Evolutionary conservation across 768 basidiomycete species (phyloP).

Genomic region (Boletus vermiculosoides): DNA sequence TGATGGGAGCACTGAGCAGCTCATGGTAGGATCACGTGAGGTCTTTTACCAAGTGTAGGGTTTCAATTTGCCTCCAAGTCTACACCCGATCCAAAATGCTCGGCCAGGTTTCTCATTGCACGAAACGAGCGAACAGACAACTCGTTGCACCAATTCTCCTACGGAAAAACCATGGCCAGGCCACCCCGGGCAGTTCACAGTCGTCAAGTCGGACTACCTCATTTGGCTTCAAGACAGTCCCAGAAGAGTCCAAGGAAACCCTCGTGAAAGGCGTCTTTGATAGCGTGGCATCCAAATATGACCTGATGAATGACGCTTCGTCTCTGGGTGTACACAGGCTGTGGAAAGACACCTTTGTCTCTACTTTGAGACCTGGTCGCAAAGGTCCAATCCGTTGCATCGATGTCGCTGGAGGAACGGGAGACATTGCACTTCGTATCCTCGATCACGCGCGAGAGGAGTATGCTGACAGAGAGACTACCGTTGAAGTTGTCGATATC

Average conservation of each 20-base stretch:
- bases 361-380: constrained; percentile 70
- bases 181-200: constrained; percentile 7
- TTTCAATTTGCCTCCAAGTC: background rate
- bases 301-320: constrained; percentile 99
- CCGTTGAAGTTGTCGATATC: constrained; percentile 89
- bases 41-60: too few relatives aligned
- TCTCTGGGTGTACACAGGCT: constrained; percentile 94
- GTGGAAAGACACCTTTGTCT: constrained; percentile 94
- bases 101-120: constrained; percentile 13
- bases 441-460: constrained; percentile 88
- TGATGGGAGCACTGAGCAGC: too few relatives aligned
- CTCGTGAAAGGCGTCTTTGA: constrained; percentile 93
- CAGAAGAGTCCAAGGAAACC: constrained; percentile 81
- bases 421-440: constrained; percentile 94
- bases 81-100: constrained; percentile 14
- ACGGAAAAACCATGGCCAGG: constrained; percentile 25
- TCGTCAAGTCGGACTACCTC: constrained; percentile 59
- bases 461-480: constrained; percentile 86
- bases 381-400: constrained; percentile 77
- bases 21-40: too few relatives aligned
- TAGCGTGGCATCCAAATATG: constrained; percentile 93
- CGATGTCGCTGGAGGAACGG: constrained; percentile 96
- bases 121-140: constrained; percentile 13
- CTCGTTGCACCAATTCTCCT: constrained; percentile 9
- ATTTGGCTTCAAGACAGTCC: constrained; percentile 91